Percentiles rank a stretch among this genome's conserved stretches.
These are phyloP conservation scores for Podospora sp. DNA, from an alignment of 495 filamentous ascomycete genomes.

Conservation along the genomic window DNA sequence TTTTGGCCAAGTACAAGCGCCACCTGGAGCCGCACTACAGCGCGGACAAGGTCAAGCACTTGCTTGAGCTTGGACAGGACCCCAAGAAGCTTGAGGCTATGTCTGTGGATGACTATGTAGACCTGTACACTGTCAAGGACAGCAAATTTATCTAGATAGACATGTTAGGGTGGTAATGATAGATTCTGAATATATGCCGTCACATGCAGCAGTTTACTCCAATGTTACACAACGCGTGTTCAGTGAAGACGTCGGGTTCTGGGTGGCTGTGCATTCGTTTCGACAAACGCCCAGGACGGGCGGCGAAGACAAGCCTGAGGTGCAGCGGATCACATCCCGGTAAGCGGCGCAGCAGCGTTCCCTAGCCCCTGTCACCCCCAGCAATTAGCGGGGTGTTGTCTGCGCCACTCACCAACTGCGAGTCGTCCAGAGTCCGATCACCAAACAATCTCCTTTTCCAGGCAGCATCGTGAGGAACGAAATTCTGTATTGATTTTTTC, in stretches of 20 bases:
- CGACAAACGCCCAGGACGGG: background rate
- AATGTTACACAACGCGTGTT: background rate
- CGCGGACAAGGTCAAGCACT: slow-evolving; percentile 71
- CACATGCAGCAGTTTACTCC: background rate
- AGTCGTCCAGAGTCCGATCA: background rate
- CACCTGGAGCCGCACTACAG: slow-evolving; percentile 84
- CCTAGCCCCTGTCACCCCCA: background rate
- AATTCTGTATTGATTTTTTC: background rate
- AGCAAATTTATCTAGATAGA: slow-evolving; percentile 52
- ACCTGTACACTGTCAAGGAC: slow-evolving; percentile 75
- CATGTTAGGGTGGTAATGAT: background rate
- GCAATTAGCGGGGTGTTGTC: background rate
- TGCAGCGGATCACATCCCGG: background rate
- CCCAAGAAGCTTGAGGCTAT: slow-evolving; percentile 72
- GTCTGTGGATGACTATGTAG: slow-evolving; percentile 90
- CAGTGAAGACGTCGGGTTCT: background rate
- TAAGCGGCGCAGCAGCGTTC: background rate
- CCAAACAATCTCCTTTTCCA: slow-evolving; percentile 4
- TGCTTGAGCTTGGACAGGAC: slow-evolving; percentile 76
- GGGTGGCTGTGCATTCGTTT: background rate
- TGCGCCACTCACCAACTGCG: slow-evolving; percentile 1
- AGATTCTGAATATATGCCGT: background rate
- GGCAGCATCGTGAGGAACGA: background rate
- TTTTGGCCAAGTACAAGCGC: slow-evolving; percentile 90
- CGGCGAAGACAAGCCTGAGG: background rate